Base-by-base conservation (phyloP, 2,329 filamentous ascomycete genomes). In the Trichophyton benhamiae region DNA sequence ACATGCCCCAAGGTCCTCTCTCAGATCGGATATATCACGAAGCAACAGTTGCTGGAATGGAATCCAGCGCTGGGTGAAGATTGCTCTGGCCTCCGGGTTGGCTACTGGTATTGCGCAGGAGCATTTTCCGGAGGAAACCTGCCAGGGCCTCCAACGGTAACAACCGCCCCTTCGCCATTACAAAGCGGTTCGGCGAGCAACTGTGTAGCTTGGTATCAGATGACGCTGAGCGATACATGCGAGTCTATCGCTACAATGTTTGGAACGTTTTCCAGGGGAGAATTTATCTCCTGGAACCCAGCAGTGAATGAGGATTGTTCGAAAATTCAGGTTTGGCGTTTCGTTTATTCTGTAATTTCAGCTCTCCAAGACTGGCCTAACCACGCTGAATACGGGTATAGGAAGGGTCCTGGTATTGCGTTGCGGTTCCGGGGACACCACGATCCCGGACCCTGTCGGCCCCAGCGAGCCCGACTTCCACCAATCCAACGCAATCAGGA, bases 171-270 rank as follows among this genome's bases (percentile, higher is more conserved):
- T 8, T 59, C 58, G 44, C 60, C 57, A 6, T 25, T 60, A 13
- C 62, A 64, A 1, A 33, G 62, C 9, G 64, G 61, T 48, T 61
- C 58, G 1, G 38, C 57, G 3, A 11, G 48, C 15, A 53, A 62
- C 36, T 68, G 66, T 61, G 57, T 55, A 17, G 17, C 22, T 15
- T 68, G 63, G 67, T 67, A 66, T 62, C 36, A 65, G 25, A 59
- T 62, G 15, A 61, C 42, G n/a, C 62, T 17, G 15, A 25, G 13
- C 4, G 67, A 67, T 22, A 63, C 64, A 27, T 67, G 66, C 59
- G 65, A 59, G 3, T 59, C 60, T 3, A 61, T 67, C 59, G 38
- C 59, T 42, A 3, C 27, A 11, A 61, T 64, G 4, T 65, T 66
- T 53, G 66, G 63, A 15, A 59, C 62, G 9, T 67, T 67, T 17